These are phyloP conservation scores for Citrus medica DNA, from an alignment of 345 rosid genomes.

Conservation along the genomic window DNA sequence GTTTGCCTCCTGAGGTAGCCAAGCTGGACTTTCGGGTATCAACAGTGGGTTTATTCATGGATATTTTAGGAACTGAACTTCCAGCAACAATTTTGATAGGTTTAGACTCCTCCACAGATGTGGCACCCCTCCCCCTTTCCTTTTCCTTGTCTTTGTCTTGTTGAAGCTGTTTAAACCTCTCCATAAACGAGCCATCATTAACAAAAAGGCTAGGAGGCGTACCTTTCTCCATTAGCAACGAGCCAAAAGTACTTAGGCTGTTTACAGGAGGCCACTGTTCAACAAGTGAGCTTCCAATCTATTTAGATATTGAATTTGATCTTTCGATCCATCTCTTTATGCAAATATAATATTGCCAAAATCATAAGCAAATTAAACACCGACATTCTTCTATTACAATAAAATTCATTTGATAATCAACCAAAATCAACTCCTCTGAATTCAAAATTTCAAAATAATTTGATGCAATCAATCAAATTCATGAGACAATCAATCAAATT, in stretches of 20 bases:
- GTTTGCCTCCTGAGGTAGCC: conserved; percentile 63
- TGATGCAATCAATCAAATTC: not conserved
- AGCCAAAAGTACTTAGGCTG: conserved; percentile 26
- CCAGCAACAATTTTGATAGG: conserved; percentile 57
- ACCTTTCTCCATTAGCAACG: conserved; percentile 69
- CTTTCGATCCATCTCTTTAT: not conserved
- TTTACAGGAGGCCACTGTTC: conserved; percentile 42
- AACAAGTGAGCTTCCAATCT: conserved; percentile 54
- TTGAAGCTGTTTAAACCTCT: conserved; percentile 94
- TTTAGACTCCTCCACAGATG: conserved; percentile 52
- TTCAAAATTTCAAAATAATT: not conserved
- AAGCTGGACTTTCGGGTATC: conserved; percentile 38
- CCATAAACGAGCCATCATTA: conserved; percentile 99
- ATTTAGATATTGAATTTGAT: conserved; percentile 31
- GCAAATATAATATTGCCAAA: not conserved
- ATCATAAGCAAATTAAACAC: not conserved
- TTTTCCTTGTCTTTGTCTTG: conserved; percentile 58
- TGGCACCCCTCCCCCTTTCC: conserved; percentile 28
- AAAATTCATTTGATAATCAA: not conserved
- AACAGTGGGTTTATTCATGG: conserved; percentile 33
- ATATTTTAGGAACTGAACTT: conserved; percentile 40
- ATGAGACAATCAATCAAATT: not conserved
- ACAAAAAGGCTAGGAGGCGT: conserved; percentile 74
- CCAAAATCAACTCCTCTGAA: not conserved
- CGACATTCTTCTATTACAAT: not conserved